Conservation (phyloP, 495 filamentous ascomycete species). For the Terfezia boudieri region DNA sequence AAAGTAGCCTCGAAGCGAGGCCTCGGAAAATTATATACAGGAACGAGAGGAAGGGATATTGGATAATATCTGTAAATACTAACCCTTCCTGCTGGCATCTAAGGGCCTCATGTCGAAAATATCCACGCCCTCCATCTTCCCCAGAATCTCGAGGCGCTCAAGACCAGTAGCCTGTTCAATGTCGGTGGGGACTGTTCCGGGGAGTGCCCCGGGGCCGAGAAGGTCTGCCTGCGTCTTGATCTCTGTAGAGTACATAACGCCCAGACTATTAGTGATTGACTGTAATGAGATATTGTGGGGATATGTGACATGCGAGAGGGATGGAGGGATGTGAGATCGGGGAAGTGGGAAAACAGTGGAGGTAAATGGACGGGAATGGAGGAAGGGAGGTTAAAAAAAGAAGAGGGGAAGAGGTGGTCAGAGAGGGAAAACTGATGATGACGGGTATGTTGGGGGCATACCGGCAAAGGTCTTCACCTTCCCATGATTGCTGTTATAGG, state of each 20-base stretch:
- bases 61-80: slow-evolving; percentile 6
- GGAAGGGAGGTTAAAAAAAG: not conserved
- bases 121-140: slow-evolving; percentile 97
- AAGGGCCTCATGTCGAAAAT: slow-evolving; percentile 96
- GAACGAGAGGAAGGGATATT: slow-evolving; percentile 1
- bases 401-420: not conserved
- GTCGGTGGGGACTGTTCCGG: slow-evolving; percentile 78
- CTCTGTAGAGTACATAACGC: slow-evolving; percentile 30
- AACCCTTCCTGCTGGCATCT: slow-evolving; percentile 70
- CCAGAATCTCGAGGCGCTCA: slow-evolving; percentile 93
- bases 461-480: not conserved
- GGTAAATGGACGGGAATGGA: not conserved
- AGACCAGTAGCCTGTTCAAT: slow-evolving; percentile 86
- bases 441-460: not conserved
- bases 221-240: slow-evolving; percentile 65
- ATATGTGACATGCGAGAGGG: not conserved
- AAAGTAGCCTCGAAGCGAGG: too few species aligned
- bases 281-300: not conserved
- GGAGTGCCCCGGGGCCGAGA: slow-evolving; percentile 50
- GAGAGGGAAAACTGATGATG: too few species aligned
- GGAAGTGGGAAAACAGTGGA: not conserved
- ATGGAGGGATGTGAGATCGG: not conserved
- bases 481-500: not conserved
- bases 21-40: not conserved
- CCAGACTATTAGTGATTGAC: not conserved